Evolutionary conservation across 2,329 filamentous ascomycete species (phyloP), one percentile per base, ranked within the genome.

Genomic region (Fusarium sp.): DNA sequence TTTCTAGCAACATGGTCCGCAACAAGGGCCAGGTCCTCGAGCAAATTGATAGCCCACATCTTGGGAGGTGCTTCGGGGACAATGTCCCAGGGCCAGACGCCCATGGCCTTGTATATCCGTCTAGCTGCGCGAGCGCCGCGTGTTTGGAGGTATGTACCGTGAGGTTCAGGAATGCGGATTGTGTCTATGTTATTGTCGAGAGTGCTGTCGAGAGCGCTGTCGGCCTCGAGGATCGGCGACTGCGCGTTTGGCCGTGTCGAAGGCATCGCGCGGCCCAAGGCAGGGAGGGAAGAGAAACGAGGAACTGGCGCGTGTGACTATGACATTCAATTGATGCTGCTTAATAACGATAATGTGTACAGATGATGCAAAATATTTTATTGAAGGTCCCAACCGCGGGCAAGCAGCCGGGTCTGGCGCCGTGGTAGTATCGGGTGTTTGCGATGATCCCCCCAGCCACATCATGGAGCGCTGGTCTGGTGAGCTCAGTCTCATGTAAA

Each of bases 51-150:
- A 30, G 74, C 74, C 74, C 74, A 75, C 66, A 75, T 74, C 65
- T 75, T 75, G 2, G 74, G 74, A n/a, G 74, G 74, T 30, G 73
- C 68, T 58, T 75, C 74, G 21, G 74, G 74, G 42, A 75, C 74
- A 27, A 75, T 75, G 28, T 75, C 73, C 74, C 74, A 75, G 40
- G 74, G 74, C 74, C 74, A 75, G 34, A 75, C 73, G 45, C 72
- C 71, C 69, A 75, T 72, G 28, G 72, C 73, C 43, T 71, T 69
- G 53, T 72, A 74, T 41, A 75, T 75, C 41, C 74, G 61, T 41
- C 73, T 65, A 40, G 73, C 73, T 16, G 74, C 74, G 18, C 74
- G 71, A n/a, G 73, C 72, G 46, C 74, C 74, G 49, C 74, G 72
- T 18, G 72, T 67, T 46, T 74, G 73, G 8, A 75, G 66, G 48